Percentiles rank a stretch among this genome's conserved stretches.
Evolutionary conservation across 1,139 yeast species (phyloP).

Genomic region (Scheffersomyces stambukii): DNA sequence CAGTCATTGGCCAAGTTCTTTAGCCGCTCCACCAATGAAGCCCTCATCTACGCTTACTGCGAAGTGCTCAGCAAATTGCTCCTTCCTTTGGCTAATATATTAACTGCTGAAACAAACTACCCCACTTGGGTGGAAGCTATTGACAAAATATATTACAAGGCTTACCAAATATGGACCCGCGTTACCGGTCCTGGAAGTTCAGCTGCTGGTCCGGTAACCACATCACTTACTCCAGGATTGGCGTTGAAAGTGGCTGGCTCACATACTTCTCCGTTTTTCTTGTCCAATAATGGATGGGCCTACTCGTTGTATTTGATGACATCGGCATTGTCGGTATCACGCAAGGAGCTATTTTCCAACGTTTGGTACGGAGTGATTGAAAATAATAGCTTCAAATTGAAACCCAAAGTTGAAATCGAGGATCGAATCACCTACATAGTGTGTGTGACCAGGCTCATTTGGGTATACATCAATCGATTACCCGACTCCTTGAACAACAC

Average conservation of each 20-base stretch:
- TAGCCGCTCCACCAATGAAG: slow-evolving; percentile 57
- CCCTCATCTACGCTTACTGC: slow-evolving; percentile 72
- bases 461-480: slow-evolving; percentile 87
- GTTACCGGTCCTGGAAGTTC: slow-evolving; percentile 9
- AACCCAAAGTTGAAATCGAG: slow-evolving; percentile 39
- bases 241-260: slow-evolving; percentile 5
- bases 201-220: slow-evolving; percentile 1
- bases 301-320: slow-evolving; percentile 67
- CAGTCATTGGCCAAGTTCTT: slow-evolving; percentile 85
- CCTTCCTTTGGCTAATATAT: slow-evolving; percentile 75
- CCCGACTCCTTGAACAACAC: slow-evolving; percentile 88
- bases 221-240: slow-evolving; percentile 1
- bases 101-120: slow-evolving; percentile 93
- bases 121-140: slow-evolving; percentile 93
- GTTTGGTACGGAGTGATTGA: slow-evolving; percentile 75
- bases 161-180: slow-evolving; percentile 34
- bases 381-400: slow-evolving; percentile 32
- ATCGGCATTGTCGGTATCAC: slow-evolving; percentile 75
- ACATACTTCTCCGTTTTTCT: slow-evolving; percentile 2
- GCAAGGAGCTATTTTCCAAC: slow-evolving; percentile 69
- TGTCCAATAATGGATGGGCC: slow-evolving; percentile 56
- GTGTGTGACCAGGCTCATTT: slow-evolving; percentile 67
- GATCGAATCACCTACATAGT: slow-evolving; percentile 63
- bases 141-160: slow-evolving; percentile 52
- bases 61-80: slow-evolving; percentile 75